These are phyloP conservation scores for Cyclocybe cylindracea DNA, from an alignment of 768 basidiomycete genomes.

Conservation along the genomic window DNA sequence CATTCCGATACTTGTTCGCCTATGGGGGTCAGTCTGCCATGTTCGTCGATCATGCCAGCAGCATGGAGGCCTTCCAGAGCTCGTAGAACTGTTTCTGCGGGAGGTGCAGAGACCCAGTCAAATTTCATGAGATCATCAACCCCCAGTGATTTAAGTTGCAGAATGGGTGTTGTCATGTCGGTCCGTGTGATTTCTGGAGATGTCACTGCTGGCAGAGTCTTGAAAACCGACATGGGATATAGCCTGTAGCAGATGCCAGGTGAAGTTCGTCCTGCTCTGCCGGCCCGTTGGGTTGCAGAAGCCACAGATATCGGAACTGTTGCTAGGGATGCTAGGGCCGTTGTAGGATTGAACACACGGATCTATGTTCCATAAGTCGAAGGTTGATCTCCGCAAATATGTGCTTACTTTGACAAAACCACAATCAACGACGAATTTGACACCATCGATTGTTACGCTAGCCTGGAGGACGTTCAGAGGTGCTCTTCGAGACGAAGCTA, in stretches of 20 bases:
- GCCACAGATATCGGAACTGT: constrained; percentile 85
- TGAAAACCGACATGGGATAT: constrained; percentile 67
- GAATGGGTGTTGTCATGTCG: constrained; percentile 87
- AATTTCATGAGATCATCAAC: constrained; percentile 96
- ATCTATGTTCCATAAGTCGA: constrained; percentile 50
- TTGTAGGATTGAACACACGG: constrained; percentile 86
- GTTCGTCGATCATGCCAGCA: constrained; percentile 82
- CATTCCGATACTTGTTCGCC: constrained; percentile 92
- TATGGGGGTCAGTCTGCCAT: constrained; percentile 72
- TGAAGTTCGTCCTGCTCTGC: constrained; percentile 92
- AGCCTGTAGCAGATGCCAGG: constrained; percentile 92
- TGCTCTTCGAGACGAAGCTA: neutral
- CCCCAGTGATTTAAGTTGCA: constrained; percentile 93
- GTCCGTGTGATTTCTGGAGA: constrained; percentile 90
- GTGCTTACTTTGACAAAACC: constrained; percentile 88
- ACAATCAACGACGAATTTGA: constrained; percentile 91
- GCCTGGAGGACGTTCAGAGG: constrained; percentile 50
- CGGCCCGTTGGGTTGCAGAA: constrained; percentile 91
- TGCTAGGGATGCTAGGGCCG: constrained; percentile 80
- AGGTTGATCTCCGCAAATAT: neutral
- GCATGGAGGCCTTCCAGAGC: constrained; percentile 83
- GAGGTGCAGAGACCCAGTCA: constrained; percentile 91
- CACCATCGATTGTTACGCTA: constrained; percentile 94
- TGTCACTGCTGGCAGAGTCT: constrained; percentile 65
- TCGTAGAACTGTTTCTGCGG: constrained; percentile 80